A percentile compares a stretch with the other conserved stretches of the same genome.
Conservation (phyloP, 768 basidiomycete species). For the Xanthoconium stramineum region DNA sequence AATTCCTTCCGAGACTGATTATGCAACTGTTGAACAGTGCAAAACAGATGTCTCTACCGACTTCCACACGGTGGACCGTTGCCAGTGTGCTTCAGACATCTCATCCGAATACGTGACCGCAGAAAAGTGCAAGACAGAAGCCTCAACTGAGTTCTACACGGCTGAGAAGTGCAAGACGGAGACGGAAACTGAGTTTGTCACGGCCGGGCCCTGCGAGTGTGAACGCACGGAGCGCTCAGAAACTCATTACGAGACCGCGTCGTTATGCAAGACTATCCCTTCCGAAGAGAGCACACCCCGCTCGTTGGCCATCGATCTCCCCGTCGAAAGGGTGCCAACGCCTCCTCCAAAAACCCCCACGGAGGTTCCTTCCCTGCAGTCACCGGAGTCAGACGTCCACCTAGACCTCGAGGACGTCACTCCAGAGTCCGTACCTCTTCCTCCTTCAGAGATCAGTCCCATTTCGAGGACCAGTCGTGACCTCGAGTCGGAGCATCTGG, state of each 20-base stretch:
- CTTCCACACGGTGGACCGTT: slow-evolving; percentile 44
- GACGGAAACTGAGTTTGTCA: slow-evolving; percentile 42
- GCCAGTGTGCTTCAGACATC: slow-evolving; percentile 32
- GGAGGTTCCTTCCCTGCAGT: slow-evolving; percentile 24
- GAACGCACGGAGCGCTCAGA: slow-evolving; percentile 35
- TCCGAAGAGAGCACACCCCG: slow-evolving; percentile 33
- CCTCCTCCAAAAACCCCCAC: slow-evolving; percentile 30
- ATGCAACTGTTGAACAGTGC: slow-evolving; percentile 41
- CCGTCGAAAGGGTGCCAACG: slow-evolving; percentile 20
- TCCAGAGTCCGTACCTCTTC: slow-evolving; percentile 38
- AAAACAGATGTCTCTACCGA: slow-evolving; percentile 31
- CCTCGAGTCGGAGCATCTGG: slow-evolving; percentile 20
- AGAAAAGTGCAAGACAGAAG: slow-evolving; percentile 42
- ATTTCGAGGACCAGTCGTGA: slow-evolving; percentile 22
- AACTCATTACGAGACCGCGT: slow-evolving; percentile 52
- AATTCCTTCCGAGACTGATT: slow-evolving; percentile 55
- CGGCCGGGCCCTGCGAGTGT: slow-evolving; percentile 42
- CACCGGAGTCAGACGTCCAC: slow-evolving; percentile 23
- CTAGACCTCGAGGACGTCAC: slow-evolving; percentile 17
- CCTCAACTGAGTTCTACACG: slow-evolving; percentile 43
- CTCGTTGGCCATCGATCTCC: slow-evolving; percentile 36
- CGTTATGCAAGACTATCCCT: slow-evolving; percentile 35
- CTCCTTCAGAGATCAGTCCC: slow-evolving; percentile 34
- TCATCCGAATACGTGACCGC: slow-evolving; percentile 52
- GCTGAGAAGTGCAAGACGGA: slow-evolving; percentile 38